phyloP scores from a whole-genome alignment of 495 filamentous ascomycete species.

The Podospora comata region DNA sequence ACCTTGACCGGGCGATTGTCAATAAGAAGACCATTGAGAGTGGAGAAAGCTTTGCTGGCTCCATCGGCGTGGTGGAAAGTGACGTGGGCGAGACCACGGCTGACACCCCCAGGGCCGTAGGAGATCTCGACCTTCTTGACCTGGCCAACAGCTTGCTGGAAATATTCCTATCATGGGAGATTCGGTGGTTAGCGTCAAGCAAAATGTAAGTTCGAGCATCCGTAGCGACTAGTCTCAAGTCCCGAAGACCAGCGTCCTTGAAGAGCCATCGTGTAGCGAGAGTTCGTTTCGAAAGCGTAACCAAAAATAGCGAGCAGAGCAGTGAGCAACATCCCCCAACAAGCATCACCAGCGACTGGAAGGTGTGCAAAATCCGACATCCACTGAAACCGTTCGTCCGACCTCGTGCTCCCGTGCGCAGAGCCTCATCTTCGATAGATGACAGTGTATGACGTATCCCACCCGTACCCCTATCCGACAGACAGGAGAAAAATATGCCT shows the following conservation, averaged over 20 bases:
- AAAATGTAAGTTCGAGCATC: constrained; percentile 17
- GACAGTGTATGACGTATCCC: constrained; percentile 18
- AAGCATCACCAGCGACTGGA: constrained; percentile 30
- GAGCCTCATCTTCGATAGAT: constrained; percentile 11
- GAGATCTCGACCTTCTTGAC: constrained; percentile 85
- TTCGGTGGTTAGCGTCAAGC: constrained; percentile 37
- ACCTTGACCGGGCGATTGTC: constrained; percentile 92
- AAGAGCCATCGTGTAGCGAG: constrained; percentile 3
- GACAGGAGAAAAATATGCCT: constrained; percentile 1
- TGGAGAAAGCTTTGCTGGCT: constrained; percentile 73
- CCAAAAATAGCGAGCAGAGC: constrained; percentile 37
- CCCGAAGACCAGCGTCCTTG: constrained; percentile 18
- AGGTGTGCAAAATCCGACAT: constrained; percentile 26
- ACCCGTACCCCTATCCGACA: constrained; percentile 12
- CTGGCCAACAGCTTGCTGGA: constrained; percentile 78
- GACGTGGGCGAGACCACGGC: constrained; percentile 75
- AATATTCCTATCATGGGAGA: constrained; percentile 80
- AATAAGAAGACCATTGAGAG: constrained; percentile 82
- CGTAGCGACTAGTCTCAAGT: constrained; percentile 19
- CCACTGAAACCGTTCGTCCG: constrained; percentile 21
- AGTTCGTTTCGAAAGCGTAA: constrained; percentile 1
- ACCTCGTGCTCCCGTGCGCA: constrained; percentile 13
- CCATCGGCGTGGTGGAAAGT: constrained; percentile 71
- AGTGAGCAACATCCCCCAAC: constrained; percentile 28
- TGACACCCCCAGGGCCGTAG: constrained; percentile 86